These are phyloP conservation scores for Mariannaea elegans DNA, from an alignment of 2,329 filamentous ascomycete genomes.

Conservation along the genomic window DNA sequence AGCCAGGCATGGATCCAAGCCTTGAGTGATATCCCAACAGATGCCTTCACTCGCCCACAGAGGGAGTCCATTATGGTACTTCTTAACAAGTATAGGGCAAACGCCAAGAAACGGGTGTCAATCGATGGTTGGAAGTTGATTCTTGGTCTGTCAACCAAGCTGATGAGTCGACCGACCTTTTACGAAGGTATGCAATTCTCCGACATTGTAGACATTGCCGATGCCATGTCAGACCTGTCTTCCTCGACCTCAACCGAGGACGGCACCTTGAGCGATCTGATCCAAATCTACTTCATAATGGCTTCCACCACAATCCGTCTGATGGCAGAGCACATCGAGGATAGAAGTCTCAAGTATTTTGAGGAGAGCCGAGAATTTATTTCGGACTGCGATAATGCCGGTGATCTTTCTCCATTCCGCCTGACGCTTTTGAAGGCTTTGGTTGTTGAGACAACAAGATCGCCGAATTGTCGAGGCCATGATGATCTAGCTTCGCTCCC, in stretches of 20 bases:
- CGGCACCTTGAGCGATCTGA: slow-evolving; percentile 43
- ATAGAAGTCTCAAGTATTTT: slow-evolving; percentile 54
- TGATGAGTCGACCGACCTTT: slow-evolving; percentile 61
- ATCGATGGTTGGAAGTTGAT: slow-evolving; percentile 48
- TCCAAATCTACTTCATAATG: slow-evolving; percentile 45
- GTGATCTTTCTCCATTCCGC: slow-evolving; percentile 42
- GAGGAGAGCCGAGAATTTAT: slow-evolving; percentile 40
- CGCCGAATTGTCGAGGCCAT: slow-evolving; percentile 39
- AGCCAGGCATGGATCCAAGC: slow-evolving; percentile 44
- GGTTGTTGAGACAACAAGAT: slow-evolving; percentile 39
- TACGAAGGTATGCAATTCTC: slow-evolving; percentile 57
- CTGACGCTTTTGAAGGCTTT: slow-evolving; percentile 50
- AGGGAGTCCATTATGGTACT: slow-evolving; percentile 54
- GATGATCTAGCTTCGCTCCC: slow-evolving; percentile 36
- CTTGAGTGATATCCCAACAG: slow-evolving; percentile 47
- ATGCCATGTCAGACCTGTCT: slow-evolving; percentile 42
- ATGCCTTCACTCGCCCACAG: slow-evolving; percentile 52
- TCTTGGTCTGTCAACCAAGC: slow-evolving; percentile 57
- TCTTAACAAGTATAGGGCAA: slow-evolving; percentile 41
- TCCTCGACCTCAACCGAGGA: slow-evolving; percentile 36
- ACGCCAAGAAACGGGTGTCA: slow-evolving; percentile 38
- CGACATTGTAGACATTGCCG: slow-evolving; percentile 46
- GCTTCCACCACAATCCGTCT: slow-evolving; percentile 49
- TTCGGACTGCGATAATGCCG: slow-evolving; percentile 33
- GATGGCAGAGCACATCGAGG: slow-evolving; percentile 55